Conservation (phyloP, 192 early-diverging fungal genomes). For the Dissophora globulifera region DNA sequence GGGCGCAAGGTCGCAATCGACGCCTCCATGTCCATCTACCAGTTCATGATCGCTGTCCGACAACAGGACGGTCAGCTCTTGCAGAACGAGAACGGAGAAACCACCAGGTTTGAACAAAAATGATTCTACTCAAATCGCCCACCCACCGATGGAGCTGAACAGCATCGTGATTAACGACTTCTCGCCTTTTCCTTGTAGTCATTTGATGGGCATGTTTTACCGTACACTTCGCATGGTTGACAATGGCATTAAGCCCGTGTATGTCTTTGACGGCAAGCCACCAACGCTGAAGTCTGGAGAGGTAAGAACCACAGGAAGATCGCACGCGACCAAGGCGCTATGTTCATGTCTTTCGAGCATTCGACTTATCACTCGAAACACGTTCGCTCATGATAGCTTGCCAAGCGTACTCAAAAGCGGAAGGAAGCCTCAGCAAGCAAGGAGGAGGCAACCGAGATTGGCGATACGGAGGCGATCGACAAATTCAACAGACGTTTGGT, state of each 20-base stretch:
- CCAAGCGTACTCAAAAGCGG: conserved; percentile 77
- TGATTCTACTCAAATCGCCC: no score
- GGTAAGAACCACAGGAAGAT: no score
- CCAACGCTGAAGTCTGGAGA: conserved; percentile 92
- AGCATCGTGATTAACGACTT: no score
- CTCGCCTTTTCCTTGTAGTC: conserved; percentile 68
- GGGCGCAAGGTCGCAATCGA: conserved; percentile 97
- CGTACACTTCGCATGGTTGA: conserved; percentile 97
- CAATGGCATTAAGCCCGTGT: conserved; percentile 94
- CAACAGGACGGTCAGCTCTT: conserved; percentile 88
- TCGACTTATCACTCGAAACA: neutral
- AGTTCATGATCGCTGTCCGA: conserved; percentile 98
- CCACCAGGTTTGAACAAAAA: conserved; percentile 72
- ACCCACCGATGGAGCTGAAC: no score
- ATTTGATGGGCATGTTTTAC: conserved; percentile 97
- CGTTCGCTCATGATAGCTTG: conserved; percentile 56
- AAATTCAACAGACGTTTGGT: conserved; percentile 90
- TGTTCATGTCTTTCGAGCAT: no score
- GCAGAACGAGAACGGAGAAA: conserved; percentile 89
- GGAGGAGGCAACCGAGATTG: conserved; percentile 79
- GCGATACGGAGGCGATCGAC: conserved; percentile 81
- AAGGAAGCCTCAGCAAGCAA: conserved; percentile 74
- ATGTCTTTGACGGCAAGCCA: conserved; percentile 99
- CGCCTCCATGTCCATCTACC: conserved; percentile 97
- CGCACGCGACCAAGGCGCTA: no score